phyloP scores from a whole-genome alignment of 108 stramenopile genomes.

The Cylindrotheca closterium region DNA sequence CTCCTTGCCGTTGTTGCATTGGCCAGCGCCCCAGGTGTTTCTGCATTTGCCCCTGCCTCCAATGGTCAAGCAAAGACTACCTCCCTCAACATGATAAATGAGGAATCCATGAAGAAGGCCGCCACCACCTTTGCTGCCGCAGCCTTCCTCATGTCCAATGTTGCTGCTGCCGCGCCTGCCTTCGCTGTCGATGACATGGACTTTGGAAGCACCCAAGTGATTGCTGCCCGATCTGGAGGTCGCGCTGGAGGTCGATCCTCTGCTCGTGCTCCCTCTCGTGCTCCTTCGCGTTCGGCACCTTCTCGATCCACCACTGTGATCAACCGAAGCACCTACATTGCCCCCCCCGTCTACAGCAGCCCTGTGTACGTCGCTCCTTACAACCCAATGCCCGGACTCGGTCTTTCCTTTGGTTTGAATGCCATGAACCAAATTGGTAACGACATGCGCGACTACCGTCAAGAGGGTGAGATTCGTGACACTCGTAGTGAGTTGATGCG shows the following conservation, averaged over 20 bases:
- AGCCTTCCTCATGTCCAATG: conserved; percentile 28
- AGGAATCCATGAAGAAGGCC: conserved; percentile 12
- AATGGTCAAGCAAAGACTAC: conserved; percentile 3
- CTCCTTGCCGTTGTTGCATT: conserved; percentile 7
- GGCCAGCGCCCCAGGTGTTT: conserved; percentile 10
- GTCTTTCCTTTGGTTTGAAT: conserved; percentile 31
- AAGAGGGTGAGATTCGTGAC: conserved; percentile 43
- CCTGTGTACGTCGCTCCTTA: conserved; percentile 36
- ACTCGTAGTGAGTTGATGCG: conserved; percentile 24
- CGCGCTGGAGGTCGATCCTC: conserved; percentile 50
- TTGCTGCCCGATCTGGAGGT: conserved; percentile 53
- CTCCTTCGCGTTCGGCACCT: background rate
- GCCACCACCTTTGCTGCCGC: conserved; percentile 32
- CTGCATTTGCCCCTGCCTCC: conserved; percentile 11
- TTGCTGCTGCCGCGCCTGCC: conserved; percentile 27
- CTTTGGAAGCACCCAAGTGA: conserved; percentile 26
- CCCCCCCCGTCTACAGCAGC: conserved; percentile 13
- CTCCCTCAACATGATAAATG: conserved; percentile 13
- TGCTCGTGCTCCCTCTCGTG: conserved; percentile 14
- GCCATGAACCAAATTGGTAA: conserved; percentile 40
- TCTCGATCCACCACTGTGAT: conserved; percentile 18
- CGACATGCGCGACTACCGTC: conserved; percentile 44
- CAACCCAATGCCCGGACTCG: conserved; percentile 41
- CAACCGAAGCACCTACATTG: conserved; percentile 28
- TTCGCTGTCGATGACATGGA: conserved; percentile 20